phyloP scores from a whole-genome alignment of 148 eudicot genomes.

The Suaeda aralocaspica region DNA sequence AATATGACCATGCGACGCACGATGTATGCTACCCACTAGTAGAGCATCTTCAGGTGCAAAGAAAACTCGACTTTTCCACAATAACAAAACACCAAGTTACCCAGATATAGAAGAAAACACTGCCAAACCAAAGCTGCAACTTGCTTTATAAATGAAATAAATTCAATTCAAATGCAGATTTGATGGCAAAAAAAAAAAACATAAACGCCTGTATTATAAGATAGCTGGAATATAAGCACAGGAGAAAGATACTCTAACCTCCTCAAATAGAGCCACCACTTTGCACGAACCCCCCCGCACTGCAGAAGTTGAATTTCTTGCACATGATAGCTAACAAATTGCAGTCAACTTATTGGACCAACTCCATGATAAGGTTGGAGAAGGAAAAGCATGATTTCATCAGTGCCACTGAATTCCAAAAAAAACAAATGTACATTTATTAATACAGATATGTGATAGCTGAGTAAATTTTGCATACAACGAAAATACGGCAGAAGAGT shows the following conservation, averaged over 20 bases:
- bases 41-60: constrained; percentile 17
- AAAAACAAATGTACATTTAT: too few relatives aligned
- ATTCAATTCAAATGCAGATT: constrained; percentile 5
- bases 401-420: constrained; percentile 20
- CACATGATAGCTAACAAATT: constrained; percentile 9
- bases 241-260: constrained; percentile 3
- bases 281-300: constrained; percentile 9
- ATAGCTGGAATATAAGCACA: background rate
- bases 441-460: too few relatives aligned
- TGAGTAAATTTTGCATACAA: constrained; percentile 4
- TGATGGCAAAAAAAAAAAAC: background rate
- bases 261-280: constrained; percentile 8
- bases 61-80: background rate
- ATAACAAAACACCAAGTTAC: background rate
- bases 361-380: background rate
- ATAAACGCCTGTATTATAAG: background rate
- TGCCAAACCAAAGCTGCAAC: constrained; percentile 2
- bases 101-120: background rate
- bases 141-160: constrained; percentile 6
- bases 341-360: constrained; percentile 4
- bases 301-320: constrained; percentile 11
- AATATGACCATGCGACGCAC: constrained; percentile 21
- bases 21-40: constrained; percentile 18
- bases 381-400: background rate
- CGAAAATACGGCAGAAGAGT: constrained; percentile 6